A percentile compares a stretch with the other conserved stretches of the same genome.
These are phyloP conservation scores for Mikania micrantha DNA, from an alignment of 129 eudicot genomes.

Conservation along the genomic window DNA sequence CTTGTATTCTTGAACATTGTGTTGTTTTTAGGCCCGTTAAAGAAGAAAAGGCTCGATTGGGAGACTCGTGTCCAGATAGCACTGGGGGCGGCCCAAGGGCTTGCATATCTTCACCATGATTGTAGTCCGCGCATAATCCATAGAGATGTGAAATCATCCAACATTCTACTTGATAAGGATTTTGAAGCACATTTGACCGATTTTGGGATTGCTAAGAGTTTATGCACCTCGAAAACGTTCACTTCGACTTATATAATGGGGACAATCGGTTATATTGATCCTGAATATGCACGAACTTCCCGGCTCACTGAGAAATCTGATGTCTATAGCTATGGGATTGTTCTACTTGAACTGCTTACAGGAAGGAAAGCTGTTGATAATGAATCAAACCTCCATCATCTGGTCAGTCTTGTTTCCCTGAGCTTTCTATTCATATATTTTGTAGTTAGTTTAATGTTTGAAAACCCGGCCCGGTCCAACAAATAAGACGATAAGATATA, in stretches of 20 bases:
- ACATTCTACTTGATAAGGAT: slow-evolving; percentile 80
- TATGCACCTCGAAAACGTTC: slow-evolving; percentile 71
- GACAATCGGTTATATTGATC: slow-evolving; percentile 97
- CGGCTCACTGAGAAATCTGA: slow-evolving; percentile 97
- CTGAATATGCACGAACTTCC: slow-evolving; percentile 97
- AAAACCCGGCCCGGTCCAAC: not conserved
- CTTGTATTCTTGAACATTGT: not conserved
- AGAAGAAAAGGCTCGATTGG: slow-evolving; percentile 93
- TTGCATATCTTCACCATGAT: slow-evolving; percentile 94
- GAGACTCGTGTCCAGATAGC: slow-evolving; percentile 79
- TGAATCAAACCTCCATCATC: slow-evolving; percentile 90
- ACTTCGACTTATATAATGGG: slow-evolving; percentile 94
- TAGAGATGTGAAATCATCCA: slow-evolving; percentile 93
- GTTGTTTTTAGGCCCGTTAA: slow-evolving; percentile 47
- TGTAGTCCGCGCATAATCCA: slow-evolving; percentile 97
- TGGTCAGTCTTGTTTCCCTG: slow-evolving; percentile 49
- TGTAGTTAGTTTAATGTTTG: not conserved
- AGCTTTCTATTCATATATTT: not conserved
- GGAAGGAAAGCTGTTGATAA: slow-evolving; percentile 93
- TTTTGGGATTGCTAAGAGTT: slow-evolving; percentile 92
- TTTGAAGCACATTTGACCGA: slow-evolving; percentile 95
- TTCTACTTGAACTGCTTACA: slow-evolving; percentile 84
- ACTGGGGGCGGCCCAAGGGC: slow-evolving; percentile 94
- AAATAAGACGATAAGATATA: not conserved
- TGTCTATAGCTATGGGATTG: slow-evolving; percentile 93